Base-by-base conservation (phyloP, 164 flowering plant genomes). In the Chloranthus sessilifolius region DNA sequence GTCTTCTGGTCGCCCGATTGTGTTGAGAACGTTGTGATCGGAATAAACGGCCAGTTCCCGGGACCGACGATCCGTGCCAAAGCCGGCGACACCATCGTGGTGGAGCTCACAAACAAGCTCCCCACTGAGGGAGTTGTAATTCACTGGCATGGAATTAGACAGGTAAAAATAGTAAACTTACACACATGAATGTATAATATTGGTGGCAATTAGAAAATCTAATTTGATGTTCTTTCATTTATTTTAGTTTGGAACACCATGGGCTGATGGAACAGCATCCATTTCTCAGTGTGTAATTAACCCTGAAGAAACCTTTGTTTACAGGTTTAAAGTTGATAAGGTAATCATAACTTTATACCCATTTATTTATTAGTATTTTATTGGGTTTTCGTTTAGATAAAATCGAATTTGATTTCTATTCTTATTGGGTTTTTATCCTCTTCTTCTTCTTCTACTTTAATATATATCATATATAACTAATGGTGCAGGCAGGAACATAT, bases 91-190 rank as follows among this genome's bases (percentile, higher is more conserved):
- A 85, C 84, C 36, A 35, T 88, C 5, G 74, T 63, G 2, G 81
- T 88, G 22, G 73, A 82, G 33, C 80, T 88, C 48, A 74, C 76
- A 10, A 92, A 92, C 65, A 74, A 75, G 56, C 87, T 92, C 22
- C 59, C 33, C 46, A 92, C 98, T 9, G 98, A 88, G 46, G 92
- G 92, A 0, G 79, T 83, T 35, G 98, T 79, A 43, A 77, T 92
- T 53, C 98, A 92, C 44, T 88, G 97, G 97, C 97, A 88, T 66
- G 97, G 97, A 25, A 88, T 88, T 52, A 53, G 83, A 73, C 98
- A 92, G 91, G 95, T 76, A 29, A n/a, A n/a, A n/a, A n/a, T n/a
- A n/a, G n/a, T n/a, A n/a, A n/a, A n/a, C n/a, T n/a, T n/a, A n/a
- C n/a, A n/a, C n/a, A n/a, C n/a, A n/a, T n/a, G n/a, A n/a, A n/a